phyloP scores from a whole-genome alignment of 768 basidiomycete genomes.

The Gloeophyllum trabeum region DNA sequence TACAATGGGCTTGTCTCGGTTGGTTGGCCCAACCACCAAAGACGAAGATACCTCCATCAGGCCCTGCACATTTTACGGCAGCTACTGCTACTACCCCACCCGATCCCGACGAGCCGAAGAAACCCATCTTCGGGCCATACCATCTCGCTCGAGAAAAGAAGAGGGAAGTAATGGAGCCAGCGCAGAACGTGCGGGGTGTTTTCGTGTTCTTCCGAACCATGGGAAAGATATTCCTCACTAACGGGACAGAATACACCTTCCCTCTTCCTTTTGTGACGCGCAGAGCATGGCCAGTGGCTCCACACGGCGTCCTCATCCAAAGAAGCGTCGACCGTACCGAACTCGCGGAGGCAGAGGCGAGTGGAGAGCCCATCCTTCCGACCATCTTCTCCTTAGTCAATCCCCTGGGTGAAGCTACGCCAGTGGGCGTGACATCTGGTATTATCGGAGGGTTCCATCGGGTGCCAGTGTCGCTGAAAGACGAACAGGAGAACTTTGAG shows the following conservation, averaged over 20 bases:
- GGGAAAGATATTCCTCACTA: conserved; percentile 58
- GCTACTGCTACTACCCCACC: conserved; percentile 14
- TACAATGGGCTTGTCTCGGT: conserved; percentile 77
- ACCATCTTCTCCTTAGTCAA: conserved; percentile 73
- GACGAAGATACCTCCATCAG: conserved; percentile 14
- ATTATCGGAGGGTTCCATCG: conserved; percentile 35
- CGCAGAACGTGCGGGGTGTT: conserved; percentile 41
- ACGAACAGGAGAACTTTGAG: conserved; percentile 41
- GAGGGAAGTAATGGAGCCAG: conserved; percentile 27
- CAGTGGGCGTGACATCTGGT: conserved; percentile 56
- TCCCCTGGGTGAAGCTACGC: conserved; percentile 63
- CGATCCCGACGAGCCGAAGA: conserved; percentile 15
- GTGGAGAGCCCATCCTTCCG: conserved; percentile 60
- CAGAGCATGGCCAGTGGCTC: conserved; percentile 67
- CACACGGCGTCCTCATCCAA: conserved; percentile 74
- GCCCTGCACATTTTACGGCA: conserved; percentile 16
- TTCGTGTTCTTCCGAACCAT: conserved; percentile 74
- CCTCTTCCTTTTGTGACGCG: conserved; percentile 73
- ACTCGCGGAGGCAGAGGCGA: conserved; percentile 49
- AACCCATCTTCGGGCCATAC: conserved; percentile 30
- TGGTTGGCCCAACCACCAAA: conserved; percentile 42
- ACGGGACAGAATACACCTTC: conserved; percentile 68
- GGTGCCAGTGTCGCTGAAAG: conserved; percentile 27
- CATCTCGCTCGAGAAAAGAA: conserved; percentile 12
- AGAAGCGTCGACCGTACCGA: conserved; percentile 60